Base-by-base conservation (phyloP, 768 basidiomycete species). In the Amanita fuliginea region DNA sequence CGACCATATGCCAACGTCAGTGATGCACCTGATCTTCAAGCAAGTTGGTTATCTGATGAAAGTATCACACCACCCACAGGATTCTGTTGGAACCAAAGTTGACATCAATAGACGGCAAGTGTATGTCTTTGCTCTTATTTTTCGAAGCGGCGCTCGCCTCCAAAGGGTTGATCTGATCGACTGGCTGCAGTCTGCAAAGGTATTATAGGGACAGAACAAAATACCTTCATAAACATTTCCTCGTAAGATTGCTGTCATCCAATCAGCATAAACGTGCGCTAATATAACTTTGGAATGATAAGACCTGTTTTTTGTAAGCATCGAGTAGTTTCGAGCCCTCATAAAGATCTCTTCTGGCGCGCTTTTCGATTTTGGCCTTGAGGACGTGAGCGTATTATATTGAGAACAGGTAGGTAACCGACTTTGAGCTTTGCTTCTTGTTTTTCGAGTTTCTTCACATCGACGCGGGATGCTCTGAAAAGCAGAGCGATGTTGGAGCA, bases 111-210 rank as follows among this genome's bases (percentile, higher is more conserved):
- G 83, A 84, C 21, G 86, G 85, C 4, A 99, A 73, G 60, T 96
- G 92, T 46, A 99, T 86, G 64, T 99, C 96, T 64, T 98, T 97
- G 71, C 84, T 91, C 74, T 97, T 99, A 64, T 93, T 91, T 67
- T 93, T 95, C 11, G 85, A 68, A 4, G 81, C 70, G 0, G 75
- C 69, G 16, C 78, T 77, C 0, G 86, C 81, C 64, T 94, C 90
- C 52, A 99, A 67, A 35, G 96, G 92, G 66, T 99, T 99, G 68
- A 93, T 86, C 86, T 88, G 46, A 34, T 36, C 11, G 40, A 39
- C 26, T 46, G 26, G 16, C 16, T 49, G 39, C 30, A 43, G 28
- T 9, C 24, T 10, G 16, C 6, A 30, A 21, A 22, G 2, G 11
- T 10, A 18, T 28, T n/a, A 30, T 22, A n/a, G 34, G 42, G 51